phyloP scores from a whole-genome alignment of 441 rosid genomes.

The Jatropha multifida region DNA sequence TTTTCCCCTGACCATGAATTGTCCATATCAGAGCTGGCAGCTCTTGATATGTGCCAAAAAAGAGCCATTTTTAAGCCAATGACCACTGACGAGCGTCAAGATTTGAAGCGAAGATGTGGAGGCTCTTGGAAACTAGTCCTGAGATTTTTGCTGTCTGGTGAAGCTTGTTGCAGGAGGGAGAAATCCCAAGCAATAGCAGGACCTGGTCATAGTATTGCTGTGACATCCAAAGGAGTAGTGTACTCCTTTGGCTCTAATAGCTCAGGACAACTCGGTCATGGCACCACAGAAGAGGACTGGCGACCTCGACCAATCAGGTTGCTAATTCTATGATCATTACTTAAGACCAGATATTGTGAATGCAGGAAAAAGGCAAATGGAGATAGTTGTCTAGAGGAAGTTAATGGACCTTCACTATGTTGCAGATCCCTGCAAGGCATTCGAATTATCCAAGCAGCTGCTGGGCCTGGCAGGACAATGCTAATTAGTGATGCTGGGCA shows the following conservation, averaged over 20 bases:
- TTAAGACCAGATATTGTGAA: slow-evolving; percentile 29
- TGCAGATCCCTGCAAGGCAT: slow-evolving; percentile 96
- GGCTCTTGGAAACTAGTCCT: slow-evolving; percentile 97
- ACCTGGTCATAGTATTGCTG: slow-evolving; percentile 88
- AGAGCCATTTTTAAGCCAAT: slow-evolving; percentile 83
- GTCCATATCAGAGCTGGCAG: slow-evolving; percentile 88
- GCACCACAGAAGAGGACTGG: slow-evolving; percentile 68
- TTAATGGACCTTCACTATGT: slow-evolving; percentile 51
- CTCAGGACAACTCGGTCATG: slow-evolving; percentile 92
- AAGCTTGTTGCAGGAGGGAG: slow-evolving; percentile 91
- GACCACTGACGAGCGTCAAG: slow-evolving; percentile 62
- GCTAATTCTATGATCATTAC: slow-evolving; percentile 36
- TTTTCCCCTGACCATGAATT: slow-evolving; percentile 71
- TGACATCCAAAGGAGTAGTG: slow-evolving; percentile 70
- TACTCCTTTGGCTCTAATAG: slow-evolving; percentile 83
- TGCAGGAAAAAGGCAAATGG: slow-evolving; percentile 32
- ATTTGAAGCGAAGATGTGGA: slow-evolving; percentile 80
- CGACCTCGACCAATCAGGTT: slow-evolving; percentile 84
- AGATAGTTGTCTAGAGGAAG: slow-evolving; percentile 26
- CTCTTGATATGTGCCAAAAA: slow-evolving; percentile 94
- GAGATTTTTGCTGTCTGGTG: slow-evolving; percentile 86
- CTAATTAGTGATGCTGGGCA: slow-evolving; percentile 82
- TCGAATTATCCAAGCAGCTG: slow-evolving; percentile 93
- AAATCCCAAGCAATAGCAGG: slow-evolving; percentile 94
- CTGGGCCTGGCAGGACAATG: slow-evolving; percentile 95